Percentiles rank a stretch among this genome's conserved stretches.
Conservation (phyloP, 345 rosid species). For the Eucalyptus curtisii region DNA sequence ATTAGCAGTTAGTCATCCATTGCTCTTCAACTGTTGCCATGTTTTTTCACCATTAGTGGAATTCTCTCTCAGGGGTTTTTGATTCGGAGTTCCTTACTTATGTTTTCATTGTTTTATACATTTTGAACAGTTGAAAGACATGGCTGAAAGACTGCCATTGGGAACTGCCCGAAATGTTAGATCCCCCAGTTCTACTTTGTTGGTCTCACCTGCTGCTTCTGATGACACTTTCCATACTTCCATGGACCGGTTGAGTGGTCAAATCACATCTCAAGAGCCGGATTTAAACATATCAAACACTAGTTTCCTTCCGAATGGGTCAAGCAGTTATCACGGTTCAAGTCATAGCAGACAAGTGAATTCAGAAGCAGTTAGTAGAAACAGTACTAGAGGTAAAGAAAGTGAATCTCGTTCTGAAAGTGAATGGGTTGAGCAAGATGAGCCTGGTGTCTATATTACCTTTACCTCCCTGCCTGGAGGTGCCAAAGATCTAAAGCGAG, state of each 20-base stretch:
- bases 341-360: constrained; percentile 42
- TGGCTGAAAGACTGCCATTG: constrained; percentile 90
- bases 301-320: constrained; percentile 37
- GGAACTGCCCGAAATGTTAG: constrained; percentile 40
- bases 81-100: background rate
- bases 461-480: constrained; percentile 82
- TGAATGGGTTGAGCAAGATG: constrained; percentile 98
- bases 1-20: background rate
- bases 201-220: constrained; percentile 46
- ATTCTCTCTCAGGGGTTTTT: background rate
- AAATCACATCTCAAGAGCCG: constrained; percentile 16
- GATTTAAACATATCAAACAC: constrained; percentile 30
- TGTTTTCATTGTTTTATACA: background rate
- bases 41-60: background rate
- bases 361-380: constrained; percentile 46
- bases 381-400: constrained; percentile 51
- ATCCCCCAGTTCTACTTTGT: constrained; percentile 35
- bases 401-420: constrained; percentile 47
- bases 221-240: constrained; percentile 27
- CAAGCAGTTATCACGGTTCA: constrained; percentile 23
- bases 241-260: constrained; percentile 31
- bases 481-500: constrained; percentile 90
- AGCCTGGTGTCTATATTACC: constrained; percentile 94
- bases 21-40: background rate
- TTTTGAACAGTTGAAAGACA: constrained; percentile 25